Evolutionary conservation across 1,284 basidiomycete species (phyloP).

Genomic region (Flammula alnicola): DNA sequence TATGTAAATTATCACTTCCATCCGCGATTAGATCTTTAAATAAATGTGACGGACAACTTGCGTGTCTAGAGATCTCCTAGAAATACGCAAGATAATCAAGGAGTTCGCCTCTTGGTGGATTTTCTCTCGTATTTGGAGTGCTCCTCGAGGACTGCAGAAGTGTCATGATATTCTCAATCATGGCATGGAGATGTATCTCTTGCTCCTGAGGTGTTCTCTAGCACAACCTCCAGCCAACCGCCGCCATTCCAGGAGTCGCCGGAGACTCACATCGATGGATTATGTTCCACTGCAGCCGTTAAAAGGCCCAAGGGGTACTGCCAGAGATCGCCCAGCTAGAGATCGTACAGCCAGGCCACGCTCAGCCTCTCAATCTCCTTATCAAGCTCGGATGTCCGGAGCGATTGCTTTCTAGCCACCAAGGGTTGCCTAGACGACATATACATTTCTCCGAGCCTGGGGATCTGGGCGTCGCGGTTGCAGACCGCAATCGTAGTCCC

Average conservation of each 20-base stretch:
- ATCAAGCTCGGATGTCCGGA: too few relatives aligned
- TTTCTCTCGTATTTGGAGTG: constrained; percentile 16
- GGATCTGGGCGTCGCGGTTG: too few relatives aligned
- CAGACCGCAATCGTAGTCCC: too few relatives aligned
- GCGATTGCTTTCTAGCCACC: too few relatives aligned
- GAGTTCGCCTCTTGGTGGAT: constrained; percentile 24
- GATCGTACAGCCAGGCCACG: too few relatives aligned
- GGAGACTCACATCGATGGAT: too few relatives aligned
- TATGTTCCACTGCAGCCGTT: too few relatives aligned
- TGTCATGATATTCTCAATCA: constrained; percentile 23
- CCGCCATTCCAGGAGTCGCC: background rate
- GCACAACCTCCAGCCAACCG: constrained; percentile 11
- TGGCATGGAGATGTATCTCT: constrained; percentile 23
- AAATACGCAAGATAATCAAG: constrained; percentile 20
- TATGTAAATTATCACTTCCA: constrained; percentile 5
- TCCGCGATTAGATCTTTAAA: background rate
- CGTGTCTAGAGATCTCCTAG: constrained; percentile 19
- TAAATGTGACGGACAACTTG: constrained; percentile 3
- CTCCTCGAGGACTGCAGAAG: constrained; percentile 15
- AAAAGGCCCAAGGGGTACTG: too few relatives aligned
- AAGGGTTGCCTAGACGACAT: too few relatives aligned
- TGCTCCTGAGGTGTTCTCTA: constrained; percentile 22
- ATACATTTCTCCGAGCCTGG: too few relatives aligned
- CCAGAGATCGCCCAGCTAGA: too few relatives aligned
- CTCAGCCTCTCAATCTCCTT: too few relatives aligned